A percentile compares a stretch with the other conserved stretches of the same genome.
phyloP scores from a whole-genome alignment of 164 flowering plant genomes.

The Umbellularia californica region DNA sequence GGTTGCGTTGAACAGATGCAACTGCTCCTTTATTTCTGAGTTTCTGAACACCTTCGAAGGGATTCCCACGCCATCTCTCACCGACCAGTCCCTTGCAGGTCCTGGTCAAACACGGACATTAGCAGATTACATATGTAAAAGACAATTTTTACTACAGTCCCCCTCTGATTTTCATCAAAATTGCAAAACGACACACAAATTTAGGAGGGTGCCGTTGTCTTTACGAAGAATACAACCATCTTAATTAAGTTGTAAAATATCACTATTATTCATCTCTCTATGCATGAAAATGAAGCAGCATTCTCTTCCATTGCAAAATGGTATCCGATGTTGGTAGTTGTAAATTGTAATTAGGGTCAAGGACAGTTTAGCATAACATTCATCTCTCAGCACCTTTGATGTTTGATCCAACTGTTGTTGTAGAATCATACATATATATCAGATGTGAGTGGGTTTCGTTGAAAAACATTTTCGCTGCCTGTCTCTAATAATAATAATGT shows the following conservation, averaged over 20 bases:
- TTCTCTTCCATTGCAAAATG: background rate
- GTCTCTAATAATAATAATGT: too few relatives aligned
- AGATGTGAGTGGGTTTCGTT: too few relatives aligned
- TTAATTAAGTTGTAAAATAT: too few relatives aligned
- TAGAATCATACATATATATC: background rate
- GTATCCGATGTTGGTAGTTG: background rate
- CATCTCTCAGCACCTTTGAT: background rate
- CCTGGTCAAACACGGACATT: conserved; percentile 26
- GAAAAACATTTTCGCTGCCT: too few relatives aligned
- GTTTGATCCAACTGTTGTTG: background rate
- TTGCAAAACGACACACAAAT: background rate
- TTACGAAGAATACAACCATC: background rate
- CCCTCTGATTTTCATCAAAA: background rate
- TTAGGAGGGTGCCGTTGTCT: conserved; percentile 6
- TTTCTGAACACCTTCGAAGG: conserved; percentile 11
- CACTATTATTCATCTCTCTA: too few relatives aligned
- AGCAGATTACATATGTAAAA: background rate
- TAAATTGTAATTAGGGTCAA: too few relatives aligned
- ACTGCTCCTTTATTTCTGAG: conserved; percentile 4
- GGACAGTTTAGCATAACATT: background rate
- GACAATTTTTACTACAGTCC: background rate
- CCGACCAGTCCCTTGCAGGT: background rate
- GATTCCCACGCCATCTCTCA: conserved; percentile 29
- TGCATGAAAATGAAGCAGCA: background rate
- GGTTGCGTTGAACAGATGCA: conserved; percentile 5